Percentiles rank a stretch among this genome's conserved stretches.
Conservation (phyloP, 345 rosid species). For the Balakata baccata region DNA sequence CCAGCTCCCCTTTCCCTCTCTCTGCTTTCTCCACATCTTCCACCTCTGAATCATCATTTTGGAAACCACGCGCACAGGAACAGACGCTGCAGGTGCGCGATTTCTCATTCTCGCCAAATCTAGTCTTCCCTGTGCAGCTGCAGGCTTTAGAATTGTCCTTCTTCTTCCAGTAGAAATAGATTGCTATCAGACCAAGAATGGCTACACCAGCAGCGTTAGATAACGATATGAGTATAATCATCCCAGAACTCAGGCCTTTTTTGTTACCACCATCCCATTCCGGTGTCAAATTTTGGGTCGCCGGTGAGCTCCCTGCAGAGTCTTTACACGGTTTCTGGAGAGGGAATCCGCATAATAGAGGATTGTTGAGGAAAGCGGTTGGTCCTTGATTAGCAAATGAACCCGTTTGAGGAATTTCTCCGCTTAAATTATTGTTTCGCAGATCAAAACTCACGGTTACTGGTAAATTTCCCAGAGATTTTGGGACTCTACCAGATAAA, state of each 20-base stretch:
- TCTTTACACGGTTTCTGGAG: conserved; percentile 71
- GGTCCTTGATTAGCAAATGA: conserved; percentile 96
- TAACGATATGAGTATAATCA: conserved; percentile 65
- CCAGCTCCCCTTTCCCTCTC: conserved; percentile 51
- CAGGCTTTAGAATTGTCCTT: conserved; percentile 65
- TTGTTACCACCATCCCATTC: conserved; percentile 19
- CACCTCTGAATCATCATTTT: conserved; percentile 55
- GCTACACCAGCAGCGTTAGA: conserved; percentile 88
- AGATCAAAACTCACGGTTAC: conserved; percentile 87
- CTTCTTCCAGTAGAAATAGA: conserved; percentile 89
- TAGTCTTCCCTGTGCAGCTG: conserved; percentile 73
- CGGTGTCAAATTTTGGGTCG: conserved; percentile 30
- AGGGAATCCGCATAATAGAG: conserved; percentile 84
- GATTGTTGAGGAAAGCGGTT: conserved; percentile 84
- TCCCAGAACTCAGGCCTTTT: conserved; percentile 60
- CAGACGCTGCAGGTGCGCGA: conserved; percentile 33
- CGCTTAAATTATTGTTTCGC: conserved; percentile 68
- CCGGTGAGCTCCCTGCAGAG: conserved; percentile 31
- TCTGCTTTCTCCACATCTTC: conserved; percentile 55
- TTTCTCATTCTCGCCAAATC: conserved; percentile 46
- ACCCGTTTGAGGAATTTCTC: conserved; percentile 88
- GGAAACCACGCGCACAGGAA: conserved; percentile 27
- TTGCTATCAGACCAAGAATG: conserved; percentile 57
- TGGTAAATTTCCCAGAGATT: conserved; percentile 67
- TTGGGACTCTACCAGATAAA: conserved; percentile 72